Evolutionary conservation across 192 early-diverging fungal species (phyloP).

Genomic region (Coemansia guatemalensis): DNA sequence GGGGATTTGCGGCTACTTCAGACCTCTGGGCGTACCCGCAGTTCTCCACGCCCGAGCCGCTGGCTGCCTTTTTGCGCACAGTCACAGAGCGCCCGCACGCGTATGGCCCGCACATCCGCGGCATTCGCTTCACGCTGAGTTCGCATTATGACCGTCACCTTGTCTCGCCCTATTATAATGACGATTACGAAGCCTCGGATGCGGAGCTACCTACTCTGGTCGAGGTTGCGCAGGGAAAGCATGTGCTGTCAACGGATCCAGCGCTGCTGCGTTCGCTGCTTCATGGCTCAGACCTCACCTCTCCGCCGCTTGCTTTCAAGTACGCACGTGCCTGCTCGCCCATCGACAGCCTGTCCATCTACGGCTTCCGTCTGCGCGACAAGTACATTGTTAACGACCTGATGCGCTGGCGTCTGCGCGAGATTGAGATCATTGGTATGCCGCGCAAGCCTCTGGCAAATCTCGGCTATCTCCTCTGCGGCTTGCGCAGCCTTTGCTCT

Average conservation of each 20-base stretch:
- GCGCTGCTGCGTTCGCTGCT: constrained; percentile 37
- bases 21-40: constrained; percentile 46
- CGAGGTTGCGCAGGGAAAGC: constrained; percentile 40
- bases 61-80: constrained; percentile 30
- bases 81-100: constrained; percentile 21
- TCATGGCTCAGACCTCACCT: constrained; percentile 43
- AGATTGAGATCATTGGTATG: constrained; percentile 45
- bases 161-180: constrained; percentile 18
- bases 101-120: constrained; percentile 34
- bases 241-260: constrained; percentile 39
- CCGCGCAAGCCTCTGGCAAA: constrained; percentile 44
- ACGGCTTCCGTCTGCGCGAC: constrained; percentile 47
- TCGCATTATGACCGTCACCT: constrained; percentile 50
- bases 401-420: constrained; percentile 50
- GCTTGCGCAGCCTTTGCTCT: constrained; percentile 28
- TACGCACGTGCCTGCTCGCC: constrained; percentile 47
- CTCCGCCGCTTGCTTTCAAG: constrained; percentile 37
- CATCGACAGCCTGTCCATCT: constrained; percentile 42
- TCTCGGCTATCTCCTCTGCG: constrained; percentile 33
- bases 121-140: constrained; percentile 43
- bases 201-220: constrained; percentile 40
- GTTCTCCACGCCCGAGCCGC: constrained; percentile 41
- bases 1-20: constrained; percentile 34
- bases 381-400: constrained; percentile 43
- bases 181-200: constrained; percentile 13